These are phyloP conservation scores for Helminthosporium solani DNA, from an alignment of 2,329 filamentous ascomycete genomes.

Conservation along the genomic window DNA sequence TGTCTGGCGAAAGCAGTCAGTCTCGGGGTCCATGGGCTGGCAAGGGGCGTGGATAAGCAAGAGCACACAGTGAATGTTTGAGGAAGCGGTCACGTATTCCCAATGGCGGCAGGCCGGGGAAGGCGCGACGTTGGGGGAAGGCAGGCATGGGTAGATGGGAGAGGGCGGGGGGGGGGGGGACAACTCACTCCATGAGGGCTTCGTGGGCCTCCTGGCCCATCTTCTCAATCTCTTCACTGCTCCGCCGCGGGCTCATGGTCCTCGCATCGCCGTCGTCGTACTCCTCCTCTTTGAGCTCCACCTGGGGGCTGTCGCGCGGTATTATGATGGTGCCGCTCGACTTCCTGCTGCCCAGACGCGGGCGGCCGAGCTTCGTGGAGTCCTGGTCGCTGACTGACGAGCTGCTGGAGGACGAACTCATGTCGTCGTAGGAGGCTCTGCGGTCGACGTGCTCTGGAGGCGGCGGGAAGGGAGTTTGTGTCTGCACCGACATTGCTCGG, in stretches of 20 bases:
- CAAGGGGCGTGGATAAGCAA: conserved; percentile 18
- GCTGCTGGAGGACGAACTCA: conserved; percentile 45
- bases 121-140: conserved; percentile 5
- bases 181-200: conserved; percentile 60
- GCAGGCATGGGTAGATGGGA: too few relatives aligned
- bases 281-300: conserved; percentile 71
- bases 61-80: conserved; percentile 1
- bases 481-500: conserved; percentile 12
- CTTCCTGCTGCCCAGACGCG: conserved; percentile 70
- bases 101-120: background rate
- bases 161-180: background rate
- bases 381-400: conserved; percentile 48
- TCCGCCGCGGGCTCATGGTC: conserved; percentile 90
- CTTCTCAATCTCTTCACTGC: conserved; percentile 85
- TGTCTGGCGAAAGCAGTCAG: conserved; percentile 60
- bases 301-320: conserved; percentile 70
- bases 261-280: conserved; percentile 86
- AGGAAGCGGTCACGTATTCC: background rate
- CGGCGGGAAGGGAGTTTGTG: conserved; percentile 27
- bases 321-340: conserved; percentile 83
- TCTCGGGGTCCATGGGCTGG: conserved; percentile 17
- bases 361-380: conserved; percentile 56
- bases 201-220: conserved; percentile 78
- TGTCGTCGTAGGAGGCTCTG: conserved; percentile 36
- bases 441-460: conserved; percentile 24